Evolutionary conservation across 192 early-diverging fungal species (phyloP).

Genomic region (Coemansia biformis): DNA sequence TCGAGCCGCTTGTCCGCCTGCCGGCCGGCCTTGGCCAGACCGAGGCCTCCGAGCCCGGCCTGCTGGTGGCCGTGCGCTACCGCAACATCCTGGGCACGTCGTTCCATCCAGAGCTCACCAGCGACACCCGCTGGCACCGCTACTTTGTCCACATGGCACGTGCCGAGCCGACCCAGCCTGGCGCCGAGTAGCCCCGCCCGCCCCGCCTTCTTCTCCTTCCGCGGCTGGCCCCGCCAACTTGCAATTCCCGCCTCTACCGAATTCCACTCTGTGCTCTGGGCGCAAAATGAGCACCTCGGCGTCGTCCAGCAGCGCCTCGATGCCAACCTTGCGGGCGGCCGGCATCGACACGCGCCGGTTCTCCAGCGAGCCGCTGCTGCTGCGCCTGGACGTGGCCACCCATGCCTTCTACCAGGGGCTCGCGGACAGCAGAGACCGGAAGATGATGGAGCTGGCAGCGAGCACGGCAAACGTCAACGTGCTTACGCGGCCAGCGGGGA

Average conservation of each 20-base stretch:
- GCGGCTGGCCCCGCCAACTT: no score
- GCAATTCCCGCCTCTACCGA: no score
- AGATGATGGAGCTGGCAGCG: conserved; percentile 23
- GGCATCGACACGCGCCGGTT: conserved; percentile 10
- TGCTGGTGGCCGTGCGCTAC: conserved; percentile 87
- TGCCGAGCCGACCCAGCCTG: neutral
- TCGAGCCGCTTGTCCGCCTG: conserved; percentile 70
- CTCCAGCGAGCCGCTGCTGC: conserved; percentile 31
- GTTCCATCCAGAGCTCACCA: conserved; percentile 96
- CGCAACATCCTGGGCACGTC: conserved; percentile 80
- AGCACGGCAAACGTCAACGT: conserved; percentile 25
- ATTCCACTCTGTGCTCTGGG: no score
- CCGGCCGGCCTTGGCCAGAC: conserved; percentile 42
- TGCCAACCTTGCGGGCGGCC: no score
- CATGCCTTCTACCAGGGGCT: conserved; percentile 18
- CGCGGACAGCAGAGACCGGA: conserved; percentile 8
- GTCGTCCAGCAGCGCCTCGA: no score
- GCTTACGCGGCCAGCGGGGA: conserved; percentile 16
- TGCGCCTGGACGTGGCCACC: conserved; percentile 39
- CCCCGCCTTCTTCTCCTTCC: no score
- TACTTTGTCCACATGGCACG: conserved; percentile 66
- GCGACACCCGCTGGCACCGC: conserved; percentile 79
- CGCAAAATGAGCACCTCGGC: no score
- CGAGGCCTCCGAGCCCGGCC: conserved; percentile 51
- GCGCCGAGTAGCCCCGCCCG: neutral